Evolutionary conservation across 169 alveolate genomes (phyloP).

Genomic region (Amoebophrya sp.): DNA sequence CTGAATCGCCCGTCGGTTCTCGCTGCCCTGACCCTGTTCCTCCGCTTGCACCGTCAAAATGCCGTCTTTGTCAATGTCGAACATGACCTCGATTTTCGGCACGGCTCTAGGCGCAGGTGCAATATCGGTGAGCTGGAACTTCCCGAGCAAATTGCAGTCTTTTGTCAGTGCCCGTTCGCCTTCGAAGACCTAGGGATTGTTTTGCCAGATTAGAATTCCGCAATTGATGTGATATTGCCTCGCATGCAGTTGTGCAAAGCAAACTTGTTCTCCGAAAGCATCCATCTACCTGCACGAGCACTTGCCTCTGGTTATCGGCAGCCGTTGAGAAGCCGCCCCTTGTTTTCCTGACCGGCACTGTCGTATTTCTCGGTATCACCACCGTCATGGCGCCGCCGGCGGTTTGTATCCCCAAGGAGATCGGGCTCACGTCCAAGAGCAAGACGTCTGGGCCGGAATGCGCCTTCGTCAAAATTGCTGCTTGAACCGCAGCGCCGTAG

Average conservation of each 20-base stretch:
- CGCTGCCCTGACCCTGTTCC: neutral
- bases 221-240: too few species aligned
- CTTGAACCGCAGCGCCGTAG: slow-evolving; percentile 99
- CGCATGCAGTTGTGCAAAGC: too few species aligned
- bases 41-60: slow-evolving; percentile 71
- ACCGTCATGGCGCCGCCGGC: slow-evolving; percentile 94
- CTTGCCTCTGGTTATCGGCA: slow-evolving; percentile 90
- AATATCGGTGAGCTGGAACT: slow-evolving; percentile 89
- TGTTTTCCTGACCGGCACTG: slow-evolving; percentile 91
- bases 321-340: slow-evolving; percentile 83
- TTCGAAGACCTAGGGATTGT: too few species aligned
- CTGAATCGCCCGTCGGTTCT: neutral
- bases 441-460: slow-evolving; percentile 73
- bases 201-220: too few species aligned
- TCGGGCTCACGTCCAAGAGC: slow-evolving; percentile 91
- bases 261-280: too few species aligned
- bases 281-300: slow-evolving; percentile 83
- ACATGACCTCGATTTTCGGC: slow-evolving; percentile 91
- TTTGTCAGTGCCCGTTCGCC: slow-evolving; percentile 94
- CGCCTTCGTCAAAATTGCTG: slow-evolving; percentile 88
- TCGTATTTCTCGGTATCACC: slow-evolving; percentile 86
- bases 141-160: slow-evolving; percentile 89
- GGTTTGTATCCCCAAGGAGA: slow-evolving; percentile 93
- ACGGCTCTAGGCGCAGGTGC: slow-evolving; percentile 95
- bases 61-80: slow-evolving; percentile 92